A percentile compares a stretch with the other conserved stretches of the same genome.
Conservation (phyloP, 2,329 filamentous ascomycete species). For the Fusarium bulbicola region DNA sequence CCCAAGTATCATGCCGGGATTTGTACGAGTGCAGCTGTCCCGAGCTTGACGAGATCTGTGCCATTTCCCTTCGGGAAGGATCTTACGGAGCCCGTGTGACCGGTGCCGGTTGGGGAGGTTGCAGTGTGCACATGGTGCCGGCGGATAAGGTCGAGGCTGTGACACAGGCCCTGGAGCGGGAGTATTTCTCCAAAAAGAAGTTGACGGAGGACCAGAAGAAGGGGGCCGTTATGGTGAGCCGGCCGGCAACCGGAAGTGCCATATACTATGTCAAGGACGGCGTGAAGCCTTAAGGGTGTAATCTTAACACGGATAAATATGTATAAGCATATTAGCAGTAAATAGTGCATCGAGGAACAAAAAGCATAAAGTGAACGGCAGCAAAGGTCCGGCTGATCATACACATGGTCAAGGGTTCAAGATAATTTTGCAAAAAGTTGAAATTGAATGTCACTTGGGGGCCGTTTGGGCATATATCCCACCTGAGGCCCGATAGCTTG, state of each 20-base stretch:
- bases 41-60: slow-evolving; percentile 90
- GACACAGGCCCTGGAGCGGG: slow-evolving; percentile 77
- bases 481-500: slow-evolving; percentile 11
- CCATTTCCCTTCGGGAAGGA: slow-evolving; percentile 79
- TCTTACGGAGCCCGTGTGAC: slow-evolving; percentile 87
- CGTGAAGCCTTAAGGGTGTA: slow-evolving; percentile 20
- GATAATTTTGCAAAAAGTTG: slow-evolving; percentile 1
- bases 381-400: slow-evolving; percentile 6
- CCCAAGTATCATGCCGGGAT: slow-evolving; percentile 86
- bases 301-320: background rate
- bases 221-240: slow-evolving; percentile 86
- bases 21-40: slow-evolving; percentile 92
- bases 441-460: background rate
- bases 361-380: slow-evolving; percentile 4
- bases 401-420: slow-evolving; percentile 6
- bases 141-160: slow-evolving; percentile 83
- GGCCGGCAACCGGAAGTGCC: slow-evolving; percentile 79
- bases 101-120: slow-evolving; percentile 96
- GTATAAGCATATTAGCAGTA: slow-evolving; percentile 1
- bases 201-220: slow-evolving; percentile 76
- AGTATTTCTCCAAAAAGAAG: slow-evolving; percentile 80
- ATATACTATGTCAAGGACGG: slow-evolving; percentile 55
- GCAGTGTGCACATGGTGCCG: slow-evolving; percentile 91
- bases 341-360: slow-evolving; percentile 1
- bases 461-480: slow-evolving; percentile 7